These are phyloP conservation scores for Litchi chinensis DNA, from an alignment of 345 rosid species.

Conservation along the genomic window DNA sequence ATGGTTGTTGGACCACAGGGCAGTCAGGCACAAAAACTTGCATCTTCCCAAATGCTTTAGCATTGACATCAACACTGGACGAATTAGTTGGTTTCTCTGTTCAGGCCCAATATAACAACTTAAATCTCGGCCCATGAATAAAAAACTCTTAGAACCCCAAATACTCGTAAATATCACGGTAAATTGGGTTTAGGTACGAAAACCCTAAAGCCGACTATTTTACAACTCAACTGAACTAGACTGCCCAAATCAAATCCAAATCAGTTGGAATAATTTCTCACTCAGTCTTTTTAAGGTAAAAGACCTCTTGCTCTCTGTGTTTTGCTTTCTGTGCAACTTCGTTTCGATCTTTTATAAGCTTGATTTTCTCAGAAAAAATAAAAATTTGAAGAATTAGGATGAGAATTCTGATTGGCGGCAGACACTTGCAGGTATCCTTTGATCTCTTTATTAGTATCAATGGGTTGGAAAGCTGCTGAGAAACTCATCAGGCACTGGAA, in stretches of 20 bases:
- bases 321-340: neutral
- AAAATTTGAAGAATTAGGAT: neutral
- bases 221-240: neutral
- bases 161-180: too few relatives aligned
- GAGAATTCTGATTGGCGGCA: conserved; percentile 6
- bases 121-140: neutral
- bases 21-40: conserved; percentile 42
- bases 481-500: conserved; percentile 97
- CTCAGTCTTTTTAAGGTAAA: neutral
- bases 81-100: neutral
- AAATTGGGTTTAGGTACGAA: neutral
- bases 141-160: neutral
- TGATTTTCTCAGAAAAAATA: neutral
- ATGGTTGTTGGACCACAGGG: conserved; percentile 43
- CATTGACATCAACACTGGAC: conserved; percentile 40
- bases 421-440: neutral
- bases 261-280: neutral
- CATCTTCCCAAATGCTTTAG: conserved; percentile 39
- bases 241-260: neutral
- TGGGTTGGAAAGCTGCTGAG: conserved; percentile 99
- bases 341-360: too few relatives aligned
- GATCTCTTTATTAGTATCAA: conserved; percentile 22
- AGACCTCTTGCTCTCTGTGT: neutral
- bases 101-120: too few relatives aligned
- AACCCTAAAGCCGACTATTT: neutral